phyloP scores from a whole-genome alignment of 1,284 basidiomycete species.

The Schizophyllum amplum region DNA sequence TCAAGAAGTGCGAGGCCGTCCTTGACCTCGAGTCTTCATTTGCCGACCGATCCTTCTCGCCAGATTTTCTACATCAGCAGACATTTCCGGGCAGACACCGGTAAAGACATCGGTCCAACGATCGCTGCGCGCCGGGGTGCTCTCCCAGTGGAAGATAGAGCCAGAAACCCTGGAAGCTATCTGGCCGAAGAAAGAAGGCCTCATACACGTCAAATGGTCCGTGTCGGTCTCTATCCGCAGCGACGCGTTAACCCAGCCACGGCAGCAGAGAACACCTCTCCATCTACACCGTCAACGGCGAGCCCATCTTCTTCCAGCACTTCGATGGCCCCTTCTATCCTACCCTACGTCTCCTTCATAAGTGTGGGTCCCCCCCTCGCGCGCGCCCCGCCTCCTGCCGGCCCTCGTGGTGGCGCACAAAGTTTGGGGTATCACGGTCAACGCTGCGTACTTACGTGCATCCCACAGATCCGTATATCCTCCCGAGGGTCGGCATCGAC shows the following conservation, averaged over 20 bases:
- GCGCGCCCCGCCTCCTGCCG: neutral
- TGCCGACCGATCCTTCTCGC: conserved; percentile 10
- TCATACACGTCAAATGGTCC: conserved; percentile 93
- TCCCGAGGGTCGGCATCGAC: conserved; percentile 88
- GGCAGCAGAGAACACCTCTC: conserved; percentile 90
- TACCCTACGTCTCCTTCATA: conserved; percentile 82
- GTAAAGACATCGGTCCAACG: conserved; percentile 94
- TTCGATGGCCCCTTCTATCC: conserved; percentile 95
- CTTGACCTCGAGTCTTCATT: conserved; percentile 2
- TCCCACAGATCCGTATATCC: conserved; percentile 74
- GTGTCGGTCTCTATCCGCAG: conserved; percentile 23
- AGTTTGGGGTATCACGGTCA: neutral
- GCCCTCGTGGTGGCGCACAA: neutral
- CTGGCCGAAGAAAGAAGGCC: conserved; percentile 97
- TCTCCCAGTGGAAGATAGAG: conserved; percentile 82
- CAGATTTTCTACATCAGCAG: conserved; percentile 82
- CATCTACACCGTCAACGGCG: conserved; percentile 81
- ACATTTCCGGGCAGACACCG: conserved; percentile 89
- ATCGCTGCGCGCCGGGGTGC: conserved; percentile 72
- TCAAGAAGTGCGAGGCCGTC: conserved; percentile 43
- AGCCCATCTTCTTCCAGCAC: conserved; percentile 95
- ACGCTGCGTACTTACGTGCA: neutral
- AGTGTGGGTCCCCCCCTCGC: conserved; percentile 54
- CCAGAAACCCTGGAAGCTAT: conserved; percentile 81
- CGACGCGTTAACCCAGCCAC: neutral